These are phyloP conservation scores for Vaccinium corymbosum DNA, from an alignment of 148 eudicot genomes.

Conservation along the genomic window DNA sequence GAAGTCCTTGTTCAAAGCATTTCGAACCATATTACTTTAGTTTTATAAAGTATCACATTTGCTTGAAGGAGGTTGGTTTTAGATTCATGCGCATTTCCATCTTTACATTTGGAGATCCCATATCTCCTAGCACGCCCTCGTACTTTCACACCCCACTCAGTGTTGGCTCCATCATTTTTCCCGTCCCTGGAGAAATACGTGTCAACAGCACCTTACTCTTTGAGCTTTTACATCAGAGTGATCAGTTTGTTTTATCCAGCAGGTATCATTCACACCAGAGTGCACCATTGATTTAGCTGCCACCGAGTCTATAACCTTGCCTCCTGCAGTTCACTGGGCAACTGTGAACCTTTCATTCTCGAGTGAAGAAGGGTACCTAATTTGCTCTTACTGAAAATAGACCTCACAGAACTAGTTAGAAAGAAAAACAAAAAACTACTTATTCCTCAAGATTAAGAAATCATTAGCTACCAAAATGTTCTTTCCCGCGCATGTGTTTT, in stretches of 20 bases:
- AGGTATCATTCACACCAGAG: conserved; percentile 38
- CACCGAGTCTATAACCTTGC: conserved; percentile 29
- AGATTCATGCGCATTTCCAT: no score
- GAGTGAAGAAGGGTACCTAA: conserved; percentile 79
- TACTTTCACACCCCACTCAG: no score
- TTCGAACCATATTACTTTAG: no score
- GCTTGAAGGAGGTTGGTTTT: no score
- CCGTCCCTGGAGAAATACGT: no score
- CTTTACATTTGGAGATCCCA: no score
- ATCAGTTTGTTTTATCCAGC: not conserved
- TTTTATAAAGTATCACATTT: no score
- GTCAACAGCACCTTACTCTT: no score
- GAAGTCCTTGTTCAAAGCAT: no score
- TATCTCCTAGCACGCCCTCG: no score
- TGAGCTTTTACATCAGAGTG: no score
- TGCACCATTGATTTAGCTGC: conserved; percentile 66
- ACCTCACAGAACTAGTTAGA: not conserved
- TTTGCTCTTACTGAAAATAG: conserved; percentile 69
- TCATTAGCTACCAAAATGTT: not conserved
- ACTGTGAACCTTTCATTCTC: conserved; percentile 71
- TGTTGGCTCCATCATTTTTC: no score
- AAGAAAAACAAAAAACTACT: not conserved
- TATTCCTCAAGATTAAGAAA: not conserved
- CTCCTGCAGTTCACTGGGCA: conserved; percentile 54
- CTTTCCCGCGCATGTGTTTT: not conserved